These are phyloP conservation scores for Rhododendron simsii DNA, from an alignment of 148 eudicot species.

Conservation along the genomic window DNA sequence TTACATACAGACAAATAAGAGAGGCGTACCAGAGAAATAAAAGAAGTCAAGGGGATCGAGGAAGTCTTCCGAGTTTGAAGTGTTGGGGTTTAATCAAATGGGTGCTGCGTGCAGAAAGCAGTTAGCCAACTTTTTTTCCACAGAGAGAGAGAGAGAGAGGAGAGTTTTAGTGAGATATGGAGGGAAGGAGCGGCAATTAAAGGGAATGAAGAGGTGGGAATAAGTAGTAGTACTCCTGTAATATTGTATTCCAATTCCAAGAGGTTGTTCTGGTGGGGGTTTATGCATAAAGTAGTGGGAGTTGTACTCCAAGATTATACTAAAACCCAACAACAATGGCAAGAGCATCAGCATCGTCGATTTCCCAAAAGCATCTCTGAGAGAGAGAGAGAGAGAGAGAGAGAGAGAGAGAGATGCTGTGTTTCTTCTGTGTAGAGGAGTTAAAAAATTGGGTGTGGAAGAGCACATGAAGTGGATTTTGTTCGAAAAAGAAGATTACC, in stretches of 20 bases:
- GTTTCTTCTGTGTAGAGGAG: neutral
- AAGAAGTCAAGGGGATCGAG: neutral
- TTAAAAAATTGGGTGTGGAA: too few relatives aligned
- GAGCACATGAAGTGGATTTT: neutral
- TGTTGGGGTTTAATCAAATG: constrained; percentile 1
- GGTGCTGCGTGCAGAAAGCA: neutral
- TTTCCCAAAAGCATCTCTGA: constrained; percentile 13
- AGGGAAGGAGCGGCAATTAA: constrained; percentile 1
- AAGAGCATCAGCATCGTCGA: constrained; percentile 19
- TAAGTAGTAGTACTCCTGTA: neutral
- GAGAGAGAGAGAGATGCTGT: neutral
- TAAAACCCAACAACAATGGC: neutral
- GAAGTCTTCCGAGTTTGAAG: neutral
- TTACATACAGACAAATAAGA: neutral
- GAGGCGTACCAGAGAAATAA: constrained; percentile 2
- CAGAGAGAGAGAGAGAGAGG: neutral
- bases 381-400: neutral
- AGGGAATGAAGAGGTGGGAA: neutral
- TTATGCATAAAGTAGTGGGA: constrained; percentile 5
- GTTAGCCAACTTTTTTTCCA: too few relatives aligned
- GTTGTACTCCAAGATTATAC: neutral
- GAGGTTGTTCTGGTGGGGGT: constrained; percentile 14
- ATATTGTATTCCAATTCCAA: neutral
- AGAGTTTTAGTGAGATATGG: neutral
- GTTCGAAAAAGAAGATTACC: neutral